A percentile compares a stretch with the other conserved stretches of the same genome.
phyloP scores from a whole-genome alignment of 2,329 filamentous ascomycete species.

The Exophiala sideris region DNA sequence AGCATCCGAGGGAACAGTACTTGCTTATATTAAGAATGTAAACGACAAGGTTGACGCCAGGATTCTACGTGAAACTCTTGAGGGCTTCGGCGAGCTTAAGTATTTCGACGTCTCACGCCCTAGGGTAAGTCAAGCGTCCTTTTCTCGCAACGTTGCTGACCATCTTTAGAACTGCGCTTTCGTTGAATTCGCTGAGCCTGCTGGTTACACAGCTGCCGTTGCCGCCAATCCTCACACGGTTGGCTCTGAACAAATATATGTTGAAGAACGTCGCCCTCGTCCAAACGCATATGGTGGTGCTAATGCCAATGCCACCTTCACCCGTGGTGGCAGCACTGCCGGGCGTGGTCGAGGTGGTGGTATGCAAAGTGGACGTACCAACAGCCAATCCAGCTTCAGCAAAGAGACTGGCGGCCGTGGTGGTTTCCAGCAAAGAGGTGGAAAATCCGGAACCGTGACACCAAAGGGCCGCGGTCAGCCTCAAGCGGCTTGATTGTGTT shows the following conservation, averaged over 20 bases:
- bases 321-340: slow-evolving; percentile 62
- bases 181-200: slow-evolving; percentile 79
- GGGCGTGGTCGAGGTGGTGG: slow-evolving; percentile 55
- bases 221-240: slow-evolving; percentile 82
- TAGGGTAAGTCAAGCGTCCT: slow-evolving; percentile 61
- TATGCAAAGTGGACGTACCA: slow-evolving; percentile 48
- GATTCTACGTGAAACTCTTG: slow-evolving; percentile 67
- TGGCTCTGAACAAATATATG: slow-evolving; percentile 74
- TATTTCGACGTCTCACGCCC: slow-evolving; percentile 63
- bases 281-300: slow-evolving; percentile 64
- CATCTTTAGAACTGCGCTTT: slow-evolving; percentile 82
- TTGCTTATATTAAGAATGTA: slow-evolving; percentile 94
- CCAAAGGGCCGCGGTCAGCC: slow-evolving; percentile 46
- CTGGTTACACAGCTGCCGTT: slow-evolving; percentile 79
- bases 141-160: slow-evolving; percentile 15
- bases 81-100: slow-evolving; percentile 63
- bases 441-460: slow-evolving; percentile 53
- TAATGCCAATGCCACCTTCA: slow-evolving; percentile 54
- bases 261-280: slow-evolving; percentile 86
- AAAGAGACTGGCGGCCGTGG: slow-evolving; percentile 68
- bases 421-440: slow-evolving; percentile 62
- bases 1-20: slow-evolving; percentile 68
- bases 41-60: slow-evolving; percentile 78
- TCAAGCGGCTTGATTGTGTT: slow-evolving; percentile 39
- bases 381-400: slow-evolving; percentile 64